These are phyloP conservation scores for Phytophthora uliginosa DNA, from an alignment of 352 stramenopile species.

Conservation along the genomic window DNA sequence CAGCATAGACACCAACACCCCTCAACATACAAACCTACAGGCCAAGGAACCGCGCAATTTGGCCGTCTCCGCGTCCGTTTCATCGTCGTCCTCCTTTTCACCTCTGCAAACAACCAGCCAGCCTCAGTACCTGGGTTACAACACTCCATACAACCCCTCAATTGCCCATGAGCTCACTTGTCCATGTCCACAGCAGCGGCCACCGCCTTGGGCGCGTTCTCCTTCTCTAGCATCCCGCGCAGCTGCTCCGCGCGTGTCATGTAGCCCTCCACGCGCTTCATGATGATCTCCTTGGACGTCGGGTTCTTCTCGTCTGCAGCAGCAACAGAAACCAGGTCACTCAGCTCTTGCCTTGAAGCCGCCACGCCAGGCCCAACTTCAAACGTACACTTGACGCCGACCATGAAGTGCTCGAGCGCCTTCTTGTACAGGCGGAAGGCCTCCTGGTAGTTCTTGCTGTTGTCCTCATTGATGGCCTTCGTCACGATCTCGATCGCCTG, in stretches of 20 bases:
- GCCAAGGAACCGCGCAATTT: conserved; percentile 97
- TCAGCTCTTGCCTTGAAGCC: neutral
- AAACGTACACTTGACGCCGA: conserved; percentile 89
- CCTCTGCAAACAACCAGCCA: conserved; percentile 47
- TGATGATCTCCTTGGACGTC: conserved; percentile 91
- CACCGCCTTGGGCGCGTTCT: conserved; percentile 63
- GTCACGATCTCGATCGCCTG: conserved; percentile 93
- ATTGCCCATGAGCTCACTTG: conserved; percentile 54
- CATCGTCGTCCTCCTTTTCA: conserved; percentile 89
- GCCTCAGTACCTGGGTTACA: neutral
- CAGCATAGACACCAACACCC: neutral
- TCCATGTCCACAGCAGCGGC: conserved; percentile 71
- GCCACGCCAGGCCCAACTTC: neutral
- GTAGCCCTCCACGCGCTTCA: conserved; percentile 92
- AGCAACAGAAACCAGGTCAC: neutral
- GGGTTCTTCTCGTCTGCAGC: conserved; percentile 92
- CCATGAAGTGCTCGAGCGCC: conserved; percentile 91
- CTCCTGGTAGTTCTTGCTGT: conserved; percentile 92
- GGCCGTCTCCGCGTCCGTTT: conserved; percentile 95
- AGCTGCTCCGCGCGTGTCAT: conserved; percentile 92
- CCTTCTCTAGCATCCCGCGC: conserved; percentile 83
- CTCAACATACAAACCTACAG: conserved; percentile 55
- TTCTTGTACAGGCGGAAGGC: conserved; percentile 91
- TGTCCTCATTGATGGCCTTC: conserved; percentile 90
- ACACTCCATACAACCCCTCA: neutral